Base-by-base conservation (phyloP, 208 protist species). In the Tritrichomonas musculus region DNA sequence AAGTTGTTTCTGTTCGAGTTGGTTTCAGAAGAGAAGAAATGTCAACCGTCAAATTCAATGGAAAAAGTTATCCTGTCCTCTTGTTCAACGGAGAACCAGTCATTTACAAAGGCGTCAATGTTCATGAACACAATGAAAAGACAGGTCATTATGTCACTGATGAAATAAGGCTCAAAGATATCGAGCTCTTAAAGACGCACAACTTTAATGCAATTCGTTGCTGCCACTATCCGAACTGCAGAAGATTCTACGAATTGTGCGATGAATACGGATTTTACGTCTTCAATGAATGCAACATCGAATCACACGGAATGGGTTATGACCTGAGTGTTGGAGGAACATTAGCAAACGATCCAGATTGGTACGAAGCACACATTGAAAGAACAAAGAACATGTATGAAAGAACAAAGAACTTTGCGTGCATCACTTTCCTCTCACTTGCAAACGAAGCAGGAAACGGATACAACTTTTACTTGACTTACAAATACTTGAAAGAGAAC, bases 191-290 rank as follows among this genome's bases (percentile, higher is more conserved):
- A 20, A 96, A 96, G 94, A 36, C n/a, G 66, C 27, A 92, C 75
- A 95, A 95, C 84, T 94, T 96, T 73, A 96, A 96, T 93, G 95
- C 95, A 9, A 92, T 96, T 5, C 93, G 95, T 44, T 94, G 93
- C 25, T 72, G 92, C 36, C 95, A 96, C 94, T 96, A 96, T 93
- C 95, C 95, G 8, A 95, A 95, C 93, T 30, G 39, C 92, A 1
- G 44, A 33, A 60, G 53, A n/a, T 94, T 66, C 50, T 95, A 95
- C 92, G 39, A 80, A 41, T 55, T 95, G n/a, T 95, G n/a, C n/a
- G n/a, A n/a, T n/a, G n/a, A n/a, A n/a, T n/a, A n/a, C n/a, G n/a
- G n/a, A n/a, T n/a, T n/a, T n/a, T n/a, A n/a, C n/a, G n/a, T n/a
- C n/a, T n/a, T n/a, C n/a, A n/a, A n/a, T n/a, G n/a, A n/a, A n/a